Conservation (phyloP, 768 basidiomycete genomes). For the Neoboletus subvelutipes region DNA sequence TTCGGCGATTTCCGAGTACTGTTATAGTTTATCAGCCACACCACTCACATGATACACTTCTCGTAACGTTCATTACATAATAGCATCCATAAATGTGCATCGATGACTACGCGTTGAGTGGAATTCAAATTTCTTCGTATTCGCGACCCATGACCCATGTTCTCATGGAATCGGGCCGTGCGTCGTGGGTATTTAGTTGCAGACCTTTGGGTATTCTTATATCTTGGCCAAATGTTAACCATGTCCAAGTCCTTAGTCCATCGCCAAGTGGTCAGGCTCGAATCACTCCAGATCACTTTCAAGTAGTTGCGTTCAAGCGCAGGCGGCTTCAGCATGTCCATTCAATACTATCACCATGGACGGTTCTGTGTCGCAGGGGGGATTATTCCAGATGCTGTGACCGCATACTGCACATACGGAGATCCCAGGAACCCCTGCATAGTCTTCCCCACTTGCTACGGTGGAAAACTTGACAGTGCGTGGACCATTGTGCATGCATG, state of each 20-base stretch:
- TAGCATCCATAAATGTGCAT: too few species aligned
- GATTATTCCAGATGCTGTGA: slow-evolving; percentile 53
- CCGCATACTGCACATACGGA: slow-evolving; percentile 60
- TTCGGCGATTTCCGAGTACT: slow-evolving; percentile 37
- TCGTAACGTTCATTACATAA: not conserved
- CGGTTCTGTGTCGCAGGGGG: slow-evolving; percentile 54
- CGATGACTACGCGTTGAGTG: not conserved
- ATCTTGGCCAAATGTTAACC: slow-evolving; percentile 1
- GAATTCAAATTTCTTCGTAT: not conserved
- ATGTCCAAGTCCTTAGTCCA: not conserved
- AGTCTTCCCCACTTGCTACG: slow-evolving; percentile 60
- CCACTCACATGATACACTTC: slow-evolving; percentile 6
- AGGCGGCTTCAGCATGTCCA: slow-evolving; percentile 24
- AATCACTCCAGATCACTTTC: not conserved
- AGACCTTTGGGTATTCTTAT: not conserved
- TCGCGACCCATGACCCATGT: not conserved
- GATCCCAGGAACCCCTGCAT: slow-evolving; percentile 53
- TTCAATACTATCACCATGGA: slow-evolving; percentile 53
- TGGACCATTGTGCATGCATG: slow-evolving; percentile 2
- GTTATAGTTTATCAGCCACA: slow-evolving; percentile 44
- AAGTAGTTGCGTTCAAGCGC: not conserved
- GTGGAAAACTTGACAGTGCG: slow-evolving; percentile 52
- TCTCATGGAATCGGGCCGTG: slow-evolving; percentile 5
- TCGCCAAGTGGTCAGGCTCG: not conserved
- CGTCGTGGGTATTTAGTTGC: not conserved